Evolutionary conservation across 2,329 filamentous ascomycete species (phyloP), one percentile per base, ranked within the genome.

Genomic region (Fusarium illudens): DNA sequence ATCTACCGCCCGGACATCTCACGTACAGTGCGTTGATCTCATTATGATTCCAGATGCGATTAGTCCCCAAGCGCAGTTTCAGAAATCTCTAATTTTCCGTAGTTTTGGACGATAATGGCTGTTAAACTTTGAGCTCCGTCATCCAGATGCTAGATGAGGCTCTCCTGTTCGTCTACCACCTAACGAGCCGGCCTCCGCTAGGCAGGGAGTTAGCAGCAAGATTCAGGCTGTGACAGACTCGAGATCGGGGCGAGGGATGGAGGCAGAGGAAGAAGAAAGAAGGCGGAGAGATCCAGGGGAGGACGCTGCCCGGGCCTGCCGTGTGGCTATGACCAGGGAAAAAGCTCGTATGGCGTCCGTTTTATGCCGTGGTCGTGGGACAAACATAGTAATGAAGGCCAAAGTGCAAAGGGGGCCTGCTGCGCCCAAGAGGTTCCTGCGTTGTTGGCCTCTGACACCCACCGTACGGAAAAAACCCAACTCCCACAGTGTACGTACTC

Each of bases 311-410:
- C 67, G 67, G 67, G 34, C 63, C 37, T 68, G 56, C 67, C 67
- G 67, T 70, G 70, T 73, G 71, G 71, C 71, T 73, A 71, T 71
- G 71, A 42, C 29, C 57, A 67, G 58, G 57, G 67, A 49, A 70
- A 66, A 67, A 70, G 25, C 67, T 69, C 67, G 67, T 70, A 69
- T 69, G 67, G 57, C 53, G 67, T 50, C 56, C 62, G 56, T 68
- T 70, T 70, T 70, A 68, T 70, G 67, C 59, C 32, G 52, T 64
- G 68, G 64, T 36, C 59, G 60, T 72, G 64, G 66, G 64, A 73
- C 71, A 73, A 72, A 73, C 65, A 71, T 72, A 72, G 71, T 50
- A 70, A 67, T 72, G 70, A 59, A 60, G 25, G 50, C 60, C 56
- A 54, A 58, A 29, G 39, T 58, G 64, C 53, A 54, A 58, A 29